Evolutionary conservation across 148 eudicot genomes (phyloP).

Genomic region (Silene conica): DNA sequence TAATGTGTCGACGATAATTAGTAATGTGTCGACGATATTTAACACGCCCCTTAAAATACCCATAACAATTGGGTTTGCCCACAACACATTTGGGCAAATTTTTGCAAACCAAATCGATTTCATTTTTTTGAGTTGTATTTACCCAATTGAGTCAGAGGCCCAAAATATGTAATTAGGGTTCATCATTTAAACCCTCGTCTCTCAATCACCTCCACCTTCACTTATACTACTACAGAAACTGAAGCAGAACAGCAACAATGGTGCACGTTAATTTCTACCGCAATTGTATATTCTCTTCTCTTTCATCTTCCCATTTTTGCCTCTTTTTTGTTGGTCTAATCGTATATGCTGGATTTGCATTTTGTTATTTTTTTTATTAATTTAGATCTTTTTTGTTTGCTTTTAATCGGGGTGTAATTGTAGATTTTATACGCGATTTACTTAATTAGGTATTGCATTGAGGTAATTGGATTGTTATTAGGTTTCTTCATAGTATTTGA

Average conservation of each 20-base stretch:
- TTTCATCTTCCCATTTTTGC: background rate
- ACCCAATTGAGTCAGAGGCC: constrained; percentile 15
- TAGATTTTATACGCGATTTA: background rate
- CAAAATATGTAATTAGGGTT: constrained; percentile 3
- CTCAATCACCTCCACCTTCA: background rate
- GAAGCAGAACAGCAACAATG: constrained; percentile 25
- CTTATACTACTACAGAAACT: background rate
- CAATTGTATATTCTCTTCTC: constrained; percentile 32
- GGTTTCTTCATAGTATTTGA: background rate
- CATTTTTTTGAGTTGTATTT: too few relatives aligned
- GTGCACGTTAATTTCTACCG: constrained; percentile 50
- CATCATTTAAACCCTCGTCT: constrained; percentile 6
- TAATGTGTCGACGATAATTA: too few relatives aligned
- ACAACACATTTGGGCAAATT: background rate
- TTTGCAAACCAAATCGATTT: too few relatives aligned
- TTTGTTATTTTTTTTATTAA: background rate
- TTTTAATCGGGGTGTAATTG: background rate
- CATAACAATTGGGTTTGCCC: background rate
- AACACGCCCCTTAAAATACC: too few relatives aligned
- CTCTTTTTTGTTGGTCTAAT: background rate
- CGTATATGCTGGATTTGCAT: background rate
- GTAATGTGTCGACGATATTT: too few relatives aligned
- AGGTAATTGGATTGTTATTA: background rate
- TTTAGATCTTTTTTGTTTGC: background rate
- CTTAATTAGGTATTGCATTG: background rate